Evolutionary conservation across 1,284 basidiomycete species (phyloP), one percentile per base, ranked within the genome.

Genomic region (Trichosporon inkin): DNA sequence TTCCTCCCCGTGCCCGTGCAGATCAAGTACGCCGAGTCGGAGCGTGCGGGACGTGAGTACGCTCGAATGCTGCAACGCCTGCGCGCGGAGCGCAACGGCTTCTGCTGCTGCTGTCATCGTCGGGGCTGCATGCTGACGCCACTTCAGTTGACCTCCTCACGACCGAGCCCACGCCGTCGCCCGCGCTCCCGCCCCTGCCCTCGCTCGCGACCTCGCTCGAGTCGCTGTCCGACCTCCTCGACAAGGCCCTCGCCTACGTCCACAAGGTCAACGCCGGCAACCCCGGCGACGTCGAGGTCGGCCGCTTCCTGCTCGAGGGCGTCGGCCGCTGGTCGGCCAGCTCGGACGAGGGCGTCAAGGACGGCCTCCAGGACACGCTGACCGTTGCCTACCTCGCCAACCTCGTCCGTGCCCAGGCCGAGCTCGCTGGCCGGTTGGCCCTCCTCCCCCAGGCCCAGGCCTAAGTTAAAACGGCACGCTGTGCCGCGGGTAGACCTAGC

Each of bases 311-410:
- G 56, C 88, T 97, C 83, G 90, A 95, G 70, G 92, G 92, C 6
- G 84, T 96, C 44, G 88, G 89, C 58, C 62, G 78, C 61, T 78
- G 78, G 78, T 69, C 82, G 82, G 40, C 88, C 85, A 68, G 80
- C 89, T 57, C 57, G 32, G 74, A 72, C 40, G 71, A 71, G 58
- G 72, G 70, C 38, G 72, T 79, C 65, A 76, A 74, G 67, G 72
- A 72, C 57, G 77, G 76, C 57, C 54, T 74, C 44, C 81, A 96
- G 86, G 92, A 96, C 76, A 90, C 88, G 17, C 82, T 96, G 66
- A 95, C 94, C 87, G 86, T 98, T 58, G 90, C 91, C 47, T 99
- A 98, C 81, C 83, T 99, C 67, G 89, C 92, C 51, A 97, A 92
- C 78, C 84, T 99, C 66, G 89, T 98, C 57, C 86, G 92, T 68